Evolutionary conservation across 1,284 basidiomycete genomes (phyloP).

Genomic region (Mycena citricolor): DNA sequence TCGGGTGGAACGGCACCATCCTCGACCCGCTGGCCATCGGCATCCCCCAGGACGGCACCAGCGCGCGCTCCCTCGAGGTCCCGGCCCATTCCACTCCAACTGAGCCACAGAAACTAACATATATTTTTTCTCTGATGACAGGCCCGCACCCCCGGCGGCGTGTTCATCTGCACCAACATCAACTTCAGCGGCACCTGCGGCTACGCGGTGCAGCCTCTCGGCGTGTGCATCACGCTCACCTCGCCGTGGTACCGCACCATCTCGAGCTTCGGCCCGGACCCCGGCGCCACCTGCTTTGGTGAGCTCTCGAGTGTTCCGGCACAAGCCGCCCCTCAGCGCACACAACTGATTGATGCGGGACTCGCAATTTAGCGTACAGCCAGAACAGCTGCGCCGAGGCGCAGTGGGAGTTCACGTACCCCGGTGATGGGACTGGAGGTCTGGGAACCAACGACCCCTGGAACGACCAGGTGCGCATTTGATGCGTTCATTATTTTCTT

Average conservation of each 20-base stretch:
- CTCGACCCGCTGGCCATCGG: background rate
- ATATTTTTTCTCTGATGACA: too few relatives aligned
- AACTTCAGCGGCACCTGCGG: constrained; percentile 1
- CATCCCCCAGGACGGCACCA: background rate
- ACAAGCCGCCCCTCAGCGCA: too few relatives aligned
- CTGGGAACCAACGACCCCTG: too few relatives aligned
- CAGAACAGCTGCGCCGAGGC: background rate
- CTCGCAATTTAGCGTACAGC: constrained; percentile 1
- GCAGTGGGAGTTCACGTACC: too few relatives aligned
- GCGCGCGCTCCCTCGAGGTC: background rate
- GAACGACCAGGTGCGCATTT: too few relatives aligned
- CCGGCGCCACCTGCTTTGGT: constrained; percentile 10
- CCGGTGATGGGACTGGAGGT: too few relatives aligned
- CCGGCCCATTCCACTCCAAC: too few relatives aligned
- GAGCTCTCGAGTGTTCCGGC: too few relatives aligned
- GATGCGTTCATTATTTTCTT: too few relatives aligned
- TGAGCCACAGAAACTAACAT: too few relatives aligned
- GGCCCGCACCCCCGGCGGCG: constrained; percentile 1
- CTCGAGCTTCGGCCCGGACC: constrained; percentile 10
- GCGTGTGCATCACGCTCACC: background rate
- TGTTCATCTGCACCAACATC: constrained; percentile 3
- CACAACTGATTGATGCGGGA: background rate
- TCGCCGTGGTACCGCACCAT: constrained; percentile 1
- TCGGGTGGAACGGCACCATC: constrained; percentile 3
- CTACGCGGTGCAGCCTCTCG: constrained; percentile 3